Percentiles rank a stretch among this genome's conserved stretches.
Conservation (phyloP, 352 stramenopile species). For the Globisporangium parvum region DNA sequence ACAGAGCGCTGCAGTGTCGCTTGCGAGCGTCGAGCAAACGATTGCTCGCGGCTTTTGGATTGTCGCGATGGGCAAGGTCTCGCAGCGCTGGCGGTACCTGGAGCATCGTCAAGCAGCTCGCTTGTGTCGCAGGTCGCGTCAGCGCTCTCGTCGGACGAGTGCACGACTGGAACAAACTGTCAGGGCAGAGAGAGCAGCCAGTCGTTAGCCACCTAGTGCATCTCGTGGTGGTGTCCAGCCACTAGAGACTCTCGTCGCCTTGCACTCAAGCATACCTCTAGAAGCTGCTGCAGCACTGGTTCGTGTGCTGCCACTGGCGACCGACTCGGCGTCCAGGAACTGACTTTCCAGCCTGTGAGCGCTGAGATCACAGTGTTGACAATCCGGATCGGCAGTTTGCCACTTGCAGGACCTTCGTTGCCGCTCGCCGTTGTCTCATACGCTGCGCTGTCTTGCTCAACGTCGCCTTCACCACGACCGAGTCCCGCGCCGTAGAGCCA, state of each 20-base stretch:
- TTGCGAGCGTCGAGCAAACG: conserved; percentile 23
- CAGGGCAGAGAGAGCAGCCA: not conserved
- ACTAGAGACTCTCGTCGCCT: not conserved
- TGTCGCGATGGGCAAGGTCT: too few relatives aligned
- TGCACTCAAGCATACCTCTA: conserved; percentile 15
- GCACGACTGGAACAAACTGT: conserved; percentile 8
- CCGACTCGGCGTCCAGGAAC: conserved; percentile 19
- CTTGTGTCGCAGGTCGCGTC: not conserved
- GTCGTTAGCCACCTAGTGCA: not conserved
- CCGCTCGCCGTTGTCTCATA: too few relatives aligned
- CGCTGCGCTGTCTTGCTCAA: not conserved
- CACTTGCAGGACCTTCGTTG: too few relatives aligned
- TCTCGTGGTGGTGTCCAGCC: not conserved
- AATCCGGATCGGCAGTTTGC: conserved; percentile 16
- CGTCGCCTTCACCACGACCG: not conserved
- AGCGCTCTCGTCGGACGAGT: not conserved
- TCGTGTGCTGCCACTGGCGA: conserved; percentile 12
- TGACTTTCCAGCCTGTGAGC: conserved; percentile 61
- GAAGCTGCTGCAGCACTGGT: conserved; percentile 30
- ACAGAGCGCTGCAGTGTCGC: conserved; percentile 7
- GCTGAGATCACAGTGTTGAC: conserved; percentile 26
- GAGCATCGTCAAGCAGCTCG: not conserved
- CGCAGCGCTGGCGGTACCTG: not conserved
- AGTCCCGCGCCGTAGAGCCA: conserved; percentile 25
- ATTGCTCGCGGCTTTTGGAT: conserved; percentile 28